Evolutionary conservation across 75 land plant genomes (phyloP), one percentile per base, ranked within the genome.

Genomic region (Isoetes taiwanensis): DNA sequence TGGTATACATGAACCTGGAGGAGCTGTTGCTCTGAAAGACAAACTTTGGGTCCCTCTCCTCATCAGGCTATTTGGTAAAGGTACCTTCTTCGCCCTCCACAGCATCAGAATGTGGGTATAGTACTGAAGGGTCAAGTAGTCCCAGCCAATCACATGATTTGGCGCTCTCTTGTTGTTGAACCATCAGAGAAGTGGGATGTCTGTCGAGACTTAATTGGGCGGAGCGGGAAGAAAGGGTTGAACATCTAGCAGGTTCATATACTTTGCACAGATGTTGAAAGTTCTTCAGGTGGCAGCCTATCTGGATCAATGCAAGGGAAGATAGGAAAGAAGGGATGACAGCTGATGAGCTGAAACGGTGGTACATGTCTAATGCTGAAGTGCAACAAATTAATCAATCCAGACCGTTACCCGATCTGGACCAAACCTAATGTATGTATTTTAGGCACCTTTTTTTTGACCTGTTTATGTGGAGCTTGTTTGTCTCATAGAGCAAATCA

Each of bases 131-230:
- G 34, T 21, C 61, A 30, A 40, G 54, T 0, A 66, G 64, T 46
- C 69, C 69, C 1, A 34, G 64, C 10, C 5, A 29, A 26, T 61
- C 72, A 11, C 37, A 24, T 63, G 83, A 81, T 42, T 37, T 64
- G 39, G 65, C 67, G 37, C 63, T 80, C 39, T 37, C 14, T 80
- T 6, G 53, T 64, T 20, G 81, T 87, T 41, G 83, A 84, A 43
- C 78, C 98, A 14, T 43, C 82, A n/a, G 76, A 93, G 71, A 87
- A 77, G 48, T 93, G 98, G 98, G 87, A 84, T 70, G 59, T 93
- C 0, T 73, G 76, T 60, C 89, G 80, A 78, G 74, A 19, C 70
- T 66, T 24, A 75, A 66, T 57, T 64, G 79, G 61, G 75, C 78
- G 56, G 89, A 83, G 35, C 72, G 68, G 5, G 85, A 75, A 35